Evolutionary conservation across 73 alveolate genomes (phyloP), one percentile per base, ranked within the genome.

Genomic region (Paramecium caudatum): DNA sequence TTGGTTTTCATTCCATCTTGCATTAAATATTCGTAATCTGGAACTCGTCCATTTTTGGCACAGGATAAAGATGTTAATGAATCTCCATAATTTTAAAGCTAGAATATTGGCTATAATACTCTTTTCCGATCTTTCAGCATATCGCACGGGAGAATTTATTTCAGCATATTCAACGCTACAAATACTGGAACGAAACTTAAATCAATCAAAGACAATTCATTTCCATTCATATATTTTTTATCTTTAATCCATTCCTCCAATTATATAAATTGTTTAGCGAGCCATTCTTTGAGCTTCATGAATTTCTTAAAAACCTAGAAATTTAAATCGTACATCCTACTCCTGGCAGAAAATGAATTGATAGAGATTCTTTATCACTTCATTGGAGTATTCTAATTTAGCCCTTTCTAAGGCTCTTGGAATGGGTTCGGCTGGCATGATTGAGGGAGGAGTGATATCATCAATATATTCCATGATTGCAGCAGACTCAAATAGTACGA

Each of bases 381-480:
- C 88, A 21, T 45, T 45, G 17, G 88, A 30, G 32, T 27, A 74
- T 47, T 74, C 88, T 2, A 41, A 74, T 47, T 43, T 74, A 41
- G 69, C 88, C 43, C 88, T 74, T 17, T 37, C 88, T 41, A 41
- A 43, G 1, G 88, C 88, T 21, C 32, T 74, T 21, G 36, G 37
- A 1, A 74, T 41, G 2, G 88, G 88, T 5, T 74, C 88, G 2
- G 36, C 43, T 2, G 69, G 37, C 47, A 41, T 27, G 39, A 74
- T 16, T 12, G 49, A 16, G 19, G 88, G 88, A 16, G 36, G 39
- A 8, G 65, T 43, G n/a, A 74, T 41, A 10, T 74, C 69, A 43
- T 74, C 88, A 3, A 74, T 41, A 13, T 74, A 74, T 74, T 74
- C 88, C 88, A 74, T 74, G 17, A 74, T 74, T 16, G 47, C 88